phyloP scores from a whole-genome alignment of 805 yeast species.

The Hanseniaspora lachancei region DNA sequence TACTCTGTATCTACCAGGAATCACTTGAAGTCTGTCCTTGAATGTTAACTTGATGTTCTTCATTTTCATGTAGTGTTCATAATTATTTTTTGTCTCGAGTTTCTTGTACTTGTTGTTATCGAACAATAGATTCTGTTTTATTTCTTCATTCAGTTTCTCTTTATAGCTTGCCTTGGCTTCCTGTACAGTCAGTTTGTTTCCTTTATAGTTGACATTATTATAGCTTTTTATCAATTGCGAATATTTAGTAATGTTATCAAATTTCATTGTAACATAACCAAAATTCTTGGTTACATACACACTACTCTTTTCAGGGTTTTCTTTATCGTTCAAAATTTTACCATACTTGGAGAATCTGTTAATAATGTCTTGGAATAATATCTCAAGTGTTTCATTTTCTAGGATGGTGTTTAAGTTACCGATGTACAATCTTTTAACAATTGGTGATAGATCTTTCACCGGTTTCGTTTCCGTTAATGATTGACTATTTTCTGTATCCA shows the following conservation, averaged over 20 bases:
- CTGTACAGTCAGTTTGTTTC: constrained; percentile 47
- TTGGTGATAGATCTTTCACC: neutral
- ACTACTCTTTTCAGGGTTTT: constrained; percentile 34
- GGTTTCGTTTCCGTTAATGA: neutral
- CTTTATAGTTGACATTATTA: constrained; percentile 66
- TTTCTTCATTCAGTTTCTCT: constrained; percentile 5
- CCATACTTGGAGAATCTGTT: constrained; percentile 56
- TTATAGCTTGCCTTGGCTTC: constrained; percentile 47
- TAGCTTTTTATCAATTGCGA: constrained; percentile 42
- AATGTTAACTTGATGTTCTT: constrained; percentile 30
- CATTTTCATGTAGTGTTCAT: constrained; percentile 29
- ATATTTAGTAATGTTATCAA: constrained; percentile 32
- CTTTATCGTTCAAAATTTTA: constrained; percentile 33
- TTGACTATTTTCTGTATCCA: neutral
- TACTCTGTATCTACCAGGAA: constrained; percentile 50
- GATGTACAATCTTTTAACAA: constrained; percentile 22
- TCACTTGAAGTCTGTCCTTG: constrained; percentile 32
- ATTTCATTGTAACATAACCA: constrained; percentile 54
- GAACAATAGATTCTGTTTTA: constrained; percentile 12
- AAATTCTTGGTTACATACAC: constrained; percentile 25
- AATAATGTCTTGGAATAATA: constrained; percentile 32
- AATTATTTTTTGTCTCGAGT: constrained; percentile 29
- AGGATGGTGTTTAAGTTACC: constrained; percentile 19
- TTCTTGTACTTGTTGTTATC: constrained; percentile 20
- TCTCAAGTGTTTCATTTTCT: constrained; percentile 17